A percentile compares a stretch with the other conserved stretches of the same genome.
These are phyloP conservation scores for Triticum dicoccoides DNA, from an alignment of 176 grass and related monocot genomes.

Conservation along the genomic window DNA sequence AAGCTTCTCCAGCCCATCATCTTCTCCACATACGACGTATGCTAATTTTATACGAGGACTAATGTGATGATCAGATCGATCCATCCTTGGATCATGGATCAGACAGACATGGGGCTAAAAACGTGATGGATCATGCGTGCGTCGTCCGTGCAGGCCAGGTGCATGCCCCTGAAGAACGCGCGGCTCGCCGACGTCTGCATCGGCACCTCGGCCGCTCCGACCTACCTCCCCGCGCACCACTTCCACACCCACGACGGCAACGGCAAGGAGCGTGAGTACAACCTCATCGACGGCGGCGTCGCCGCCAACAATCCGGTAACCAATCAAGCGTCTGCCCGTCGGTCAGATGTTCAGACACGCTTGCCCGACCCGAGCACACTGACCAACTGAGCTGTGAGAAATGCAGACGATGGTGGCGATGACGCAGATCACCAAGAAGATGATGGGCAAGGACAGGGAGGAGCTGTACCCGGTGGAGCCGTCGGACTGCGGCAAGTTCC, in stretches of 20 bases:
- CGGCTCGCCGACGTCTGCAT: constrained; percentile 78
- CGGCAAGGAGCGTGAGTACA: constrained; percentile 40
- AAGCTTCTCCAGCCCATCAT: constrained; percentile 49
- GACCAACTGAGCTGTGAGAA: not conserved
- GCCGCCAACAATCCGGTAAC: constrained; percentile 79
- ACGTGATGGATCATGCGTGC: not conserved
- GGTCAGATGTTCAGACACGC: not conserved
- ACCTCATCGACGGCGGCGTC: constrained; percentile 79
- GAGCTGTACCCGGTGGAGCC: constrained; percentile 39
- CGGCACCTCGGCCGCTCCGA: constrained; percentile 75
- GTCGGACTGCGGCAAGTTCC: constrained; percentile 40
- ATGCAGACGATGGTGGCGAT: constrained; percentile 59
- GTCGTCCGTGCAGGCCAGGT: constrained; percentile 27
- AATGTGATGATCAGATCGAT: not conserved
- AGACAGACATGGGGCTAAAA: not conserved
- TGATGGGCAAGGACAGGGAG: constrained; percentile 29
- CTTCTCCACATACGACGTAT: constrained; percentile 62
- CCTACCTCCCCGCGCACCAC: constrained; percentile 60
- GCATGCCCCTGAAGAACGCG: constrained; percentile 51
- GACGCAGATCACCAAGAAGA: constrained; percentile 51
- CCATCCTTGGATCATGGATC: not conserved
- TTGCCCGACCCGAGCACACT: too few relatives aligned
- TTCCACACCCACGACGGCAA: constrained; percentile 45
- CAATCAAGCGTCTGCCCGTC: not conserved
- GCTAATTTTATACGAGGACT: not conserved